Evolutionary conservation across 805 yeast species (phyloP), one percentile per base, ranked within the genome.

Genomic region (Barnettozyma vustinii): DNA sequence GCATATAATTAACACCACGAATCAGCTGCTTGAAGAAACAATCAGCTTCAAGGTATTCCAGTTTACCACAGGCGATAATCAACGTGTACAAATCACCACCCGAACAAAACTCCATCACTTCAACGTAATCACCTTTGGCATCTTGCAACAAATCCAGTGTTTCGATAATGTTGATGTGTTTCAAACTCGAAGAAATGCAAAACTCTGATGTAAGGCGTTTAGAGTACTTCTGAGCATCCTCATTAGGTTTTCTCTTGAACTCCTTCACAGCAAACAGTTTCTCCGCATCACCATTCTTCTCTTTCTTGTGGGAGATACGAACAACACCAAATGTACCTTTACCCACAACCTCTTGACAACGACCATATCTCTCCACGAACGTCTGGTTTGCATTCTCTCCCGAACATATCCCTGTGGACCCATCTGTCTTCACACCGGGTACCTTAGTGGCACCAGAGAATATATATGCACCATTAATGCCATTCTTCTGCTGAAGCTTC

Each of bases 251-350:
- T 50, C 79, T 71, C 53, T 81, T 80, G 64, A 88, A 90, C 61
- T 88, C 96, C 60, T 89, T 89, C n/a, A 89, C 96, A 0, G 96
- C 97, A 62, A 73, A 89, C 20, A 87, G 64, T 15, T 68, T 67
- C 56, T 79, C 83, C n/a, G 70, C 73, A 23, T 55, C 63, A 36
- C 45, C 37, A 15, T 42, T 53, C 13, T 56, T 59, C 9, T 69
- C 55, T 58, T 78, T 81, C 64, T 84, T 84, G 71, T 91, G 97
- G 7, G 96, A 78, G 5, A 94, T 80, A 52, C 97, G 75, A 19
- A 92, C 98, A 42, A 89, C 88, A 18, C 99, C 99, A 71, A 87
- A 92, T 0, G 97, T 83, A 19, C 98, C 98, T 45, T 87, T 78
- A 23, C 99, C 99, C 54, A 94, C 79, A 43, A 91, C 87, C 64